These are phyloP conservation scores for Cordia subcordata DNA, from an alignment of 257 asterid genomes.

Conservation along the genomic window DNA sequence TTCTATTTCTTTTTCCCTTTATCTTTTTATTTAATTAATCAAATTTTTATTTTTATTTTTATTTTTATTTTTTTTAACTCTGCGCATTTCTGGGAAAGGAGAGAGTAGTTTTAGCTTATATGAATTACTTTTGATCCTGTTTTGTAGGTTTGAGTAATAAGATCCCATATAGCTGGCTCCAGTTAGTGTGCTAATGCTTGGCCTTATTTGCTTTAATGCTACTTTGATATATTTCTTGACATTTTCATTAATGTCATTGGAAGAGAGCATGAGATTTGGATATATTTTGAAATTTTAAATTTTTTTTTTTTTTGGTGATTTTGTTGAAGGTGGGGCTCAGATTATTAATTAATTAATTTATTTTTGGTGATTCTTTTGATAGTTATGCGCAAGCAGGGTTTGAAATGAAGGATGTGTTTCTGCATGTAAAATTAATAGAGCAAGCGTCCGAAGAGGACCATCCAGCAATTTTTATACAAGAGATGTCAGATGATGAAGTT, in stretches of 20 bases:
- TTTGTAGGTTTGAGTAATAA: too few relatives aligned
- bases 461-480: slow-evolving; percentile 79
- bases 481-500: slow-evolving; percentile 56
- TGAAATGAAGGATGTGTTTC: slow-evolving; percentile 95
- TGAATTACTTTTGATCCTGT: too few relatives aligned
- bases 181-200: too few relatives aligned
- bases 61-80: not conserved
- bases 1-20: slow-evolving; percentile 10
- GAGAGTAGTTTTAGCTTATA: too few relatives aligned
- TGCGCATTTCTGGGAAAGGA: too few relatives aligned
- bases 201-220: too few relatives aligned
- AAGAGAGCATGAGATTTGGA: too few relatives aligned
- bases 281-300: not conserved
- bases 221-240: too few relatives aligned
- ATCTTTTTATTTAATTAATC: not conserved
- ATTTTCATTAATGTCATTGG: too few relatives aligned
- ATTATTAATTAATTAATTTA: slow-evolving; percentile 3
- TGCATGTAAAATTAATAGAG: slow-evolving; percentile 88
- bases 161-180: too few relatives aligned
- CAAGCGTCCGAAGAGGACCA: slow-evolving; percentile 72
- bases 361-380: slow-evolving; percentile 19
- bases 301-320: not conserved
- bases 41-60: not conserved
- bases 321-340: too few relatives aligned
- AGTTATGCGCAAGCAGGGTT: slow-evolving; percentile 92